Percentiles rank a stretch among this genome's conserved stretches.
These are phyloP conservation scores for Pseudopithomyces chartarum DNA, from an alignment of 2,329 filamentous ascomycete genomes.

Conservation along the genomic window DNA sequence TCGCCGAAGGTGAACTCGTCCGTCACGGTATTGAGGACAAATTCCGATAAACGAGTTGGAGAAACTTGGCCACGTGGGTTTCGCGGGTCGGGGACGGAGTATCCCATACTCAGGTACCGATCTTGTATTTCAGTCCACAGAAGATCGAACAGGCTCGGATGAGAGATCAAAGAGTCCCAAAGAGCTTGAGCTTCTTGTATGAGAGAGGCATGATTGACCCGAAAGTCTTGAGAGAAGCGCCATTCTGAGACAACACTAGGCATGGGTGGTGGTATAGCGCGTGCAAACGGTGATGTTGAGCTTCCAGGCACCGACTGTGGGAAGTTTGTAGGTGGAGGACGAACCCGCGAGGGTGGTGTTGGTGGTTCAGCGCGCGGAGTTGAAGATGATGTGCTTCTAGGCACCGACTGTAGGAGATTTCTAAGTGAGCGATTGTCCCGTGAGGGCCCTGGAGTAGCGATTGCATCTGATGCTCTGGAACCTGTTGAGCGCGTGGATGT, in stretches of 20 bases:
- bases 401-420: no score
- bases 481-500: background rate
- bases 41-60: background rate
- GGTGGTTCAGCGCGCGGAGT: background rate
- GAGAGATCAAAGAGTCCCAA: background rate
- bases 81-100: background rate
- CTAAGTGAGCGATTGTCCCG: background rate
- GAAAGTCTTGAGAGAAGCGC: no score
- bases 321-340: no score
- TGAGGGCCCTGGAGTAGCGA: background rate
- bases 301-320: no score
- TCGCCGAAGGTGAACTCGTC: background rate
- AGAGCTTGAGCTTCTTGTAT: background rate
- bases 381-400: no score
- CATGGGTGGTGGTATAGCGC: background rate
- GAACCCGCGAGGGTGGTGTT: background rate
- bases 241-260: background rate
- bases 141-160: background rate
- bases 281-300: background rate
- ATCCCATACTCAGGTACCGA: background rate
- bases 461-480: background rate
- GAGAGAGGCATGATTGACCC: background rate
- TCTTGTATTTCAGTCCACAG: background rate
- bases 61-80: background rate
- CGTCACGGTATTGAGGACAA: background rate